Percentiles rank a stretch among this genome's conserved stretches.
Evolutionary conservation across 768 basidiomycete genomes (phyloP).

Genomic region (Cystofilobasidium bisporidii): DNA sequence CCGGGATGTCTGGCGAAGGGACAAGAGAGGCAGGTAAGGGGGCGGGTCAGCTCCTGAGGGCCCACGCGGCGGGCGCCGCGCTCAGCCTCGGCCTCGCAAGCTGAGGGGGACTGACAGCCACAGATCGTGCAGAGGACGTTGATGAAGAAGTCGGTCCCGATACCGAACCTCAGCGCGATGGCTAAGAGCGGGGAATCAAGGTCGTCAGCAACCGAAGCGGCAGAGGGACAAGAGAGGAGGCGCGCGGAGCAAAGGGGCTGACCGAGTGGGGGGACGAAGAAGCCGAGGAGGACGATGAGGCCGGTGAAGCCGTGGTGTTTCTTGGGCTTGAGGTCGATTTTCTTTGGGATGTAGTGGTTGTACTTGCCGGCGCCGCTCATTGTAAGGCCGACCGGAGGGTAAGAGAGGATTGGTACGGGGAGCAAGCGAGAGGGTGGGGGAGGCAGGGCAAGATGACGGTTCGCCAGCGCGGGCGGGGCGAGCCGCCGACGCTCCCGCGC

Average conservation of each 20-base stretch:
- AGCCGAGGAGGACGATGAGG: slow-evolving; percentile 76
- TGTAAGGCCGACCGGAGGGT: neutral
- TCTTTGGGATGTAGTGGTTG: slow-evolving; percentile 28
- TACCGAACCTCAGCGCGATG: slow-evolving; percentile 84
- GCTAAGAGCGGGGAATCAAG: slow-evolving; percentile 46
- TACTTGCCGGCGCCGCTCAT: slow-evolving; percentile 9
- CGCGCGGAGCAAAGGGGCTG: neutral
- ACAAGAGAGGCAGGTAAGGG: neutral
- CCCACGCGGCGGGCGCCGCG: neutral
- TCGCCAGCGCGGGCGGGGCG: no score
- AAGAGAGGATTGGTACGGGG: no score
- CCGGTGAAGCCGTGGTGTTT: slow-evolving; percentile 50
- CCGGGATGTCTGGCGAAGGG: slow-evolving; percentile 40
- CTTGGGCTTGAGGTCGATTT: slow-evolving; percentile 20
- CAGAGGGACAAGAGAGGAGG: neutral
- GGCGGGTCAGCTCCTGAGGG: neutral
- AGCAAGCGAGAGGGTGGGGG: no score
- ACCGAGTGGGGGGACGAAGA: slow-evolving; percentile 86
- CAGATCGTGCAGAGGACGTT: slow-evolving; percentile 79
- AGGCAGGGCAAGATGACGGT: no score
- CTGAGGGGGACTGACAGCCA: slow-evolving; percentile 51
- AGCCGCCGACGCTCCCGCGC: no score
- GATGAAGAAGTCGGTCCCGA: slow-evolving; percentile 82
- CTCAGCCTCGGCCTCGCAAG: neutral
- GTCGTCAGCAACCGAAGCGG: neutral